phyloP scores from a whole-genome alignment of 2,329 filamentous ascomycete species.

The Xylariaceae sp. region DNA sequence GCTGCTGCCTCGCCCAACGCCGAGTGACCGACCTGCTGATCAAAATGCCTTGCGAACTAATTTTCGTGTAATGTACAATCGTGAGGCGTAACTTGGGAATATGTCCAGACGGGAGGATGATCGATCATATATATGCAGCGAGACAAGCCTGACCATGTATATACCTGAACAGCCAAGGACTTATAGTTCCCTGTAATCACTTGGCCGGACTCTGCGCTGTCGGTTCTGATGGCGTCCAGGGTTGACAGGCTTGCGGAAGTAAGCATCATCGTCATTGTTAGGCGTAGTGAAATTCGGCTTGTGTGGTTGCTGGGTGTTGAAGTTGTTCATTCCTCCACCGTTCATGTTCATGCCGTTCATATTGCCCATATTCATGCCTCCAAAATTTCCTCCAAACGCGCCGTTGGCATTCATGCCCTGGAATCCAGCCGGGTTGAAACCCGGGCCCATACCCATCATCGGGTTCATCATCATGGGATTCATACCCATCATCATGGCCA shows the following conservation, averaged over 20 bases:
- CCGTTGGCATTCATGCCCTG: slow-evolving; percentile 41
- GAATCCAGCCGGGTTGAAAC: slow-evolving; percentile 41
- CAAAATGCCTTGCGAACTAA: slow-evolving; percentile 16
- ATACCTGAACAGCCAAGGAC: neutral
- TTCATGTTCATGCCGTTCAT: slow-evolving; percentile 40
- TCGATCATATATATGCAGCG: slow-evolving; percentile 4
- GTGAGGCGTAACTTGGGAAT: slow-evolving; percentile 4
- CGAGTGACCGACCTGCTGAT: slow-evolving; percentile 15
- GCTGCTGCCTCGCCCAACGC: slow-evolving; percentile 23
- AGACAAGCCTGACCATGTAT: neutral
- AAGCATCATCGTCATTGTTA: slow-evolving; percentile 81
- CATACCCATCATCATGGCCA: slow-evolving; percentile 43
- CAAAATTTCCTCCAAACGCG: slow-evolving; percentile 41
- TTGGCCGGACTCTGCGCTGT: slow-evolving; percentile 77
- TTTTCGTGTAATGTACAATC: slow-evolving; percentile 21
- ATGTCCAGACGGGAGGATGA: slow-evolving; percentile 1
- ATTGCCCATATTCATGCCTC: slow-evolving; percentile 40
- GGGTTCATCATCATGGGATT: slow-evolving; percentile 44
- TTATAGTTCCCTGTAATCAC: slow-evolving; percentile 86
- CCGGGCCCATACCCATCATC: slow-evolving; percentile 44
- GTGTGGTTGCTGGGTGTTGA: slow-evolving; percentile 33
- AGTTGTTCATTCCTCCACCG: slow-evolving; percentile 30
- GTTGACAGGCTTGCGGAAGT: slow-evolving; percentile 95
- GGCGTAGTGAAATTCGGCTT: slow-evolving; percentile 49
- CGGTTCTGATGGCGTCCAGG: slow-evolving; percentile 86